phyloP scores from a whole-genome alignment of 805 yeast species.

The Blastobotrys mokoenaii region DNA sequence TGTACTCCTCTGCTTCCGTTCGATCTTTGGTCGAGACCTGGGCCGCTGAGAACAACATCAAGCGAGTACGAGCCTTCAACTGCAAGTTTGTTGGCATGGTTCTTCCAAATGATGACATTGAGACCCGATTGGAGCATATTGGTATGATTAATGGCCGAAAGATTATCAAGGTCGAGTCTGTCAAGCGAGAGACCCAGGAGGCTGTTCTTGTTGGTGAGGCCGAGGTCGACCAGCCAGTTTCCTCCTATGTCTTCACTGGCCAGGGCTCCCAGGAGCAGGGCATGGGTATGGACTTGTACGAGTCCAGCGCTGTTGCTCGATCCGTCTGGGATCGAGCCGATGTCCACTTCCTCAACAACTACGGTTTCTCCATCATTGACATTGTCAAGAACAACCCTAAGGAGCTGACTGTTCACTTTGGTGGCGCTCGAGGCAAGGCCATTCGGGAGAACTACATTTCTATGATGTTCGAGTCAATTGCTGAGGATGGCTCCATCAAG shows the following conservation, averaged over 20 bases:
- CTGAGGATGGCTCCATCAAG: constrained; percentile 69
- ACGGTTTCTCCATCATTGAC: constrained; percentile 94
- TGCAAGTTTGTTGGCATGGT: constrained; percentile 95
- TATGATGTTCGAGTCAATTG: constrained; percentile 96
- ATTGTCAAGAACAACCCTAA: constrained; percentile 94
- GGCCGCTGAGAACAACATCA: constrained; percentile 96
- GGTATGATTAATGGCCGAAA: constrained; percentile 99
- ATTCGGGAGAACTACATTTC: constrained; percentile 90
- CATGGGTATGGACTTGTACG: constrained; percentile 99
- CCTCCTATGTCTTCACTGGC: constrained; percentile 96
- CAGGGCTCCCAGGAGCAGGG: constrained; percentile 99
- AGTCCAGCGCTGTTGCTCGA: constrained; percentile 82
- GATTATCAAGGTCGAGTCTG: constrained; percentile 85
- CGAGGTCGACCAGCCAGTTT: constrained; percentile 95
- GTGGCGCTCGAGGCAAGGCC: constrained; percentile 94
- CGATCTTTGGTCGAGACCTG: constrained; percentile 94
- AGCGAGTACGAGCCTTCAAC: constrained; percentile 90
- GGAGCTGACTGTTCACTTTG: constrained; percentile 91
- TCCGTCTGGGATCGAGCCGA: constrained; percentile 98
- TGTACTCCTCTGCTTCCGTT: constrained; percentile 95
- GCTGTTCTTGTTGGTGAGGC: constrained; percentile 89
- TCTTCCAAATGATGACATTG: constrained; percentile 84
- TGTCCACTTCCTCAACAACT: constrained; percentile 79
- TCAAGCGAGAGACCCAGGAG: constrained; percentile 69
- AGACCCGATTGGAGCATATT: constrained; percentile 83